A percentile compares a stretch with the other conserved stretches of the same genome.
Conservation (phyloP, 139 green algal species). For the Chara braunii region DNA sequence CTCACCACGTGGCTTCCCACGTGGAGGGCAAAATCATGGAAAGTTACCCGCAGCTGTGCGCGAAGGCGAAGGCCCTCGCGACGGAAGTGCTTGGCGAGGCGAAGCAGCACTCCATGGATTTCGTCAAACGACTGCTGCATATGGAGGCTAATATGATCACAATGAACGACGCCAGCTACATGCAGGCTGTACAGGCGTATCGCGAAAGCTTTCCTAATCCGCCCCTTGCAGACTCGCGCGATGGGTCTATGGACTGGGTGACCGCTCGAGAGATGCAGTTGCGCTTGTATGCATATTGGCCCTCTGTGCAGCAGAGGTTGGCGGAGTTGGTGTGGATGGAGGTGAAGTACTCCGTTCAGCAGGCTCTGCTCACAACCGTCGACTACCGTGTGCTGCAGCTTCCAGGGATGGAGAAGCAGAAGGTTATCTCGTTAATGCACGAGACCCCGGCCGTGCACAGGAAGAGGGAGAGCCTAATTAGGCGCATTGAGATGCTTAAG, state of each 20-base stretch:
- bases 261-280: conserved; percentile 11
- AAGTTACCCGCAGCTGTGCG: conserved; percentile 14
- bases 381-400: too few species aligned
- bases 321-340: conserved; percentile 20
- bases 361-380: too few species aligned
- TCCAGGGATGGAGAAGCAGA: too few species aligned
- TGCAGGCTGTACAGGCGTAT: conserved; percentile 12
- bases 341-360: neutral
- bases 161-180: conserved; percentile 11
- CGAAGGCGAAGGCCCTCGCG: neutral
- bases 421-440: conserved; percentile 3
- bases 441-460: neutral
- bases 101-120: neutral
- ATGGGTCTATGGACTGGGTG: neutral
- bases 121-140: neutral
- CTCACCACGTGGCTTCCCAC: neutral
- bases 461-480: neutral
- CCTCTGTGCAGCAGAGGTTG: conserved; percentile 10
- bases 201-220: neutral
- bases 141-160: conserved; percentile 12
- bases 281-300: conserved; percentile 18
- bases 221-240: neutral
- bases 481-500: neutral
- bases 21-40: neutral
- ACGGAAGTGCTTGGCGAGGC: neutral